Conservation (phyloP, 768 basidiomycete species). For the Cantharellus cinnabarinus region DNA sequence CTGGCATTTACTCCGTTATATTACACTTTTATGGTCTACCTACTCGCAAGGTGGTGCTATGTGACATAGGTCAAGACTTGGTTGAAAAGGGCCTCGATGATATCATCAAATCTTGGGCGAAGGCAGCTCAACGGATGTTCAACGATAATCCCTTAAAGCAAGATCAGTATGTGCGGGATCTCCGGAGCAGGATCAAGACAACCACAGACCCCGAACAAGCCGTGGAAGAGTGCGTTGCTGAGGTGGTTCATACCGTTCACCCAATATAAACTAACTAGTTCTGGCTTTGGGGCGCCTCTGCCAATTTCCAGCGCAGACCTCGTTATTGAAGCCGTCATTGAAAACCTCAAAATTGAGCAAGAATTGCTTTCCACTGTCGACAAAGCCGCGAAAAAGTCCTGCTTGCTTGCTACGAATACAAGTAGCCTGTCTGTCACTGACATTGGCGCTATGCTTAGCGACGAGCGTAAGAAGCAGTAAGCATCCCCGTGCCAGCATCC, state of each 20-base stretch:
- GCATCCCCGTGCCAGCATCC: background rate
- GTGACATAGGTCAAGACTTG: conserved; percentile 19
- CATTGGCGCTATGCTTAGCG: conserved; percentile 17
- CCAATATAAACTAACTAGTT: no score
- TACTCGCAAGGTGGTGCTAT: conserved; percentile 15
- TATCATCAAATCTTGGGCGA: conserved; percentile 17
- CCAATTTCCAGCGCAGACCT: conserved; percentile 14
- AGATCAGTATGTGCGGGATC: conserved; percentile 11
- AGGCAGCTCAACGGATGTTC: no score
- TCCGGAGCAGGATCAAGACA: conserved; percentile 17
- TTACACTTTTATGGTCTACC: background rate
- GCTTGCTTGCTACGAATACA: conserved; percentile 24
- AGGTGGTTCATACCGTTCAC: conserved; percentile 12
- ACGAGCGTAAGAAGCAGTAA: conserved; percentile 4
- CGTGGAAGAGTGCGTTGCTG: background rate
- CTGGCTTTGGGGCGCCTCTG: background rate
- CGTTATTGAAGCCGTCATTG: conserved; percentile 26
- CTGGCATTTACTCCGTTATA: background rate
- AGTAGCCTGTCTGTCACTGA: conserved; percentile 19
- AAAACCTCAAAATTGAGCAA: conserved; percentile 21
- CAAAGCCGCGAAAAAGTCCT: conserved; percentile 13
- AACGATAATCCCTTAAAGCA: background rate
- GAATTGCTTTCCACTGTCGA: conserved; percentile 22
- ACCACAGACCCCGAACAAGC: conserved; percentile 16
- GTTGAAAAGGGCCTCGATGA: conserved; percentile 19